phyloP scores from a whole-genome alignment of 805 yeast species.

The Blastobotrys muscicola region DNA sequence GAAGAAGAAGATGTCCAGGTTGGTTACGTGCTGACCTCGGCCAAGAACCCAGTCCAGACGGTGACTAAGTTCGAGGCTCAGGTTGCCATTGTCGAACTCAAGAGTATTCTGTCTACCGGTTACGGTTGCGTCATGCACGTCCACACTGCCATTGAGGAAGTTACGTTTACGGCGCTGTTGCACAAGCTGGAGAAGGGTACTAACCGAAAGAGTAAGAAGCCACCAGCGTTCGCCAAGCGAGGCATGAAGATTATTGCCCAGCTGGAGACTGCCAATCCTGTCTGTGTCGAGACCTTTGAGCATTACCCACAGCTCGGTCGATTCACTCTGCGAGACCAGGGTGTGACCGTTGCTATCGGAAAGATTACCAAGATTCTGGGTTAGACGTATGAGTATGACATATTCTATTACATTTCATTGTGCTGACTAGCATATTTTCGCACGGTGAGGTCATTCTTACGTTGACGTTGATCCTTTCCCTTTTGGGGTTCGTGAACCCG shows the following conservation, averaged over 20 bases:
- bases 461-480: no score
- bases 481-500: no score
- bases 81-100: constrained; percentile 92
- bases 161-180: constrained; percentile 64
- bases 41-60: constrained; percentile 80
- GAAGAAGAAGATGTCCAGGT: constrained; percentile 93
- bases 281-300: constrained; percentile 86
- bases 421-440: no score
- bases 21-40: constrained; percentile 86
- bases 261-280: constrained; percentile 75
- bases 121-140: constrained; percentile 98
- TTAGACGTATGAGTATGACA: constrained; percentile 3
- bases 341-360: constrained; percentile 96
- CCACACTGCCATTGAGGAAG: constrained; percentile 97
- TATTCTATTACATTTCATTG: no score
- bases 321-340: constrained; percentile 97
- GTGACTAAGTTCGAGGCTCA: constrained; percentile 91
- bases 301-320: constrained; percentile 96
- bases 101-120: constrained; percentile 89
- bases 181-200: constrained; percentile 96
- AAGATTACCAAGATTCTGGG: constrained; percentile 78
- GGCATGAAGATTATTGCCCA: constrained; percentile 97
- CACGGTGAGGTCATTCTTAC: no score
- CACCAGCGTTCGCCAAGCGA: constrained; percentile 97
- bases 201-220: constrained; percentile 89